phyloP scores from a whole-genome alignment of 1,284 basidiomycete genomes.

The Rhodotorula sp. region DNA sequence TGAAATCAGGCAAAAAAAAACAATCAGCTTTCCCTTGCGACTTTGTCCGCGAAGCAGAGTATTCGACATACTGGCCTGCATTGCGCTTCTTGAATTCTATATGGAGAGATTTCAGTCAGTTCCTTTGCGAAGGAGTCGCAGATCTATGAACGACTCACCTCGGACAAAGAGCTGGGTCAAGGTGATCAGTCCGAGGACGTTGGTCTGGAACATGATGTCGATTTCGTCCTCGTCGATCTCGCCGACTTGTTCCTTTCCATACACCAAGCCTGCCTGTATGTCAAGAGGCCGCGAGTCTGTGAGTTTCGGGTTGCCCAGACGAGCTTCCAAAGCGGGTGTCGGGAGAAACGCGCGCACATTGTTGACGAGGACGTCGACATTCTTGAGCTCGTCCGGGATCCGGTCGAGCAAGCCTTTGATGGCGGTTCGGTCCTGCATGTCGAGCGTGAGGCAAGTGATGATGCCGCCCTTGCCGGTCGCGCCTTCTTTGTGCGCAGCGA shows the following conservation, averaged over 20 bases:
- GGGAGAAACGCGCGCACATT: constrained; percentile 57
- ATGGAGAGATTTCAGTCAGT: not conserved
- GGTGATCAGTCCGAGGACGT: constrained; percentile 83
- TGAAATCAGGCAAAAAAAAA: not conserved
- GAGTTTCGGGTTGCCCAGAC: too few species aligned
- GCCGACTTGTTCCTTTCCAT: constrained; percentile 75
- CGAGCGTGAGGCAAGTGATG: constrained; percentile 65
- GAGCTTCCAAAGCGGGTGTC: not conserved
- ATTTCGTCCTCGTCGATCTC: constrained; percentile 67
- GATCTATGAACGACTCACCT: constrained; percentile 52
- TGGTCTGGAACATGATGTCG: constrained; percentile 58
- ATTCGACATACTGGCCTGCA: constrained; percentile 61
- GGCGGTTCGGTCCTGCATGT: constrained; percentile 70
- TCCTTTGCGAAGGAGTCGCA: not conserved
- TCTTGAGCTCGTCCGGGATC: constrained; percentile 58
- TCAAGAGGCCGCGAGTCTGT: not conserved
- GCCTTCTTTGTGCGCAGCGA: constrained; percentile 66
- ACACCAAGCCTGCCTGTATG: constrained; percentile 64
- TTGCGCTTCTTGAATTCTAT: constrained; percentile 84
- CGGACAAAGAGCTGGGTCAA: constrained; percentile 57
- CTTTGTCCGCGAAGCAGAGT: not conserved
- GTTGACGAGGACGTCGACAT: constrained; percentile 73
- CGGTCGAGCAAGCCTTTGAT: constrained; percentile 65
- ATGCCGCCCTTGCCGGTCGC: constrained; percentile 65
- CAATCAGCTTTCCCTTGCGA: not conserved